phyloP scores from a whole-genome alignment of 768 basidiomycete genomes.

The Panaeolus cyanescens region DNA sequence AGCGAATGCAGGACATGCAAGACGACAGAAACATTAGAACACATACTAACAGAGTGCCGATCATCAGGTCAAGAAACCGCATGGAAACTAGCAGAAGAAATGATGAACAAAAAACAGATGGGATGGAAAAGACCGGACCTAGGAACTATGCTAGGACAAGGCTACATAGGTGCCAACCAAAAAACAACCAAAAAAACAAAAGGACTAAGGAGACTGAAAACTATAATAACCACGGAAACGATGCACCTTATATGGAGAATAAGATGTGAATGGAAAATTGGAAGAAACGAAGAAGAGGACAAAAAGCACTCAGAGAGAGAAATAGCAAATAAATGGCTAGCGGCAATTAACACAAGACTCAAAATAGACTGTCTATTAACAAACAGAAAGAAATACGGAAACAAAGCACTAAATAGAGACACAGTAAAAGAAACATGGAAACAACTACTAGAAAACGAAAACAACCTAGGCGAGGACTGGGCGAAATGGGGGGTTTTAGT shows the following conservation, averaged over 20 bases:
- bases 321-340: conserved; percentile 18
- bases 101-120: not conserved
- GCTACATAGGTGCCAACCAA: not conserved
- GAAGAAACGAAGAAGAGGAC: not conserved
- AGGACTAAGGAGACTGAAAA: not conserved
- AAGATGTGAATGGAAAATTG: conserved; percentile 1
- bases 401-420: not conserved
- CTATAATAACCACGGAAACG: conserved; percentile 1
- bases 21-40: conserved; percentile 23
- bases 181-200: not conserved
- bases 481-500: conserved; percentile 14
- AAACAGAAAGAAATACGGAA: conserved; percentile 2
- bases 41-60: conserved; percentile 30
- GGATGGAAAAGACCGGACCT: not conserved
- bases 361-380: conserved; percentile 16
- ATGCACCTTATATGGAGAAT: conserved; percentile 8
- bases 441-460: conserved; percentile 2
- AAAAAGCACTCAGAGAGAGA: not conserved
- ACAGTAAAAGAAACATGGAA: conserved; percentile 14
- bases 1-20: conserved; percentile 17
- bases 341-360: conserved; percentile 17
- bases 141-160: conserved; percentile 1
- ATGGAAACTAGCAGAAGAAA: not conserved
- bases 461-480: conserved; percentile 12
- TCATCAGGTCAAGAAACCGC: conserved; percentile 19